Conservation (phyloP, 2,329 filamentous ascomycete species). For the Cladosporium sp. region DNA sequence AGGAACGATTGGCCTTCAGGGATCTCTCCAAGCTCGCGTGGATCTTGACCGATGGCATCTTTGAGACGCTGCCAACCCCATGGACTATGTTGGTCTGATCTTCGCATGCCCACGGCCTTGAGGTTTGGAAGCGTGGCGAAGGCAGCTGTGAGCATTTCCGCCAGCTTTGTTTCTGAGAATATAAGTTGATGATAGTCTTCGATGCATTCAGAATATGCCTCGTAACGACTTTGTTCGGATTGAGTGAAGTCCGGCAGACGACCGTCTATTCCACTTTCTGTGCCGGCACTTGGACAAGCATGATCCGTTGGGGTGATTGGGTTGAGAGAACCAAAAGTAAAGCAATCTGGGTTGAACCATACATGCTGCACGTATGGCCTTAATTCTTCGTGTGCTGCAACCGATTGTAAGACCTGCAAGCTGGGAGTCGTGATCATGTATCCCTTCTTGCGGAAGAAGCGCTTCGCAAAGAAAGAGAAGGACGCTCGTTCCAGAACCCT, state of each 20-base stretch:
- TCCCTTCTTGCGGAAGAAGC: constrained; percentile 30
- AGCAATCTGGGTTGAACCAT: constrained; percentile 30
- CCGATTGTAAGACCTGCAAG: constrained; percentile 18
- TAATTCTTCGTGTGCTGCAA: constrained; percentile 22
- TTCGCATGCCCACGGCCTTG: constrained; percentile 26
- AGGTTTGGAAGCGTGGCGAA: constrained; percentile 24
- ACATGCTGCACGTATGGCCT: constrained; percentile 25
- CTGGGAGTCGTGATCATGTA: constrained; percentile 25
- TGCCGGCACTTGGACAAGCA: no score
- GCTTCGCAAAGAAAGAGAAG: constrained; percentile 22
- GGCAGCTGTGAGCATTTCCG: constrained; percentile 12
- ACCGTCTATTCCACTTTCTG: not conserved
- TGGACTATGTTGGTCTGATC: constrained; percentile 24
- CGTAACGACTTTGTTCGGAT: constrained; percentile 10
- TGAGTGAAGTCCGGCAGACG: not conserved
- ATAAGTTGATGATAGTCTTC: constrained; percentile 20
- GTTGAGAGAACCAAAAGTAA: constrained; percentile 12
- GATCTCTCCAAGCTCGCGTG: constrained; percentile 19
- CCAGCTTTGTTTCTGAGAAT: constrained; percentile 11
- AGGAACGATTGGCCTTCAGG: constrained; percentile 13
- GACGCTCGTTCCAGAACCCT: constrained; percentile 21
- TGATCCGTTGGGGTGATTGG: no score
- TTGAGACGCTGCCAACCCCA: constrained; percentile 24
- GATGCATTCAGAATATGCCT: constrained; percentile 18
- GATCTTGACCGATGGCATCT: constrained; percentile 23